Conservation (phyloP, 352 stramenopile genomes). For the Blastocystis sp. region DNA sequence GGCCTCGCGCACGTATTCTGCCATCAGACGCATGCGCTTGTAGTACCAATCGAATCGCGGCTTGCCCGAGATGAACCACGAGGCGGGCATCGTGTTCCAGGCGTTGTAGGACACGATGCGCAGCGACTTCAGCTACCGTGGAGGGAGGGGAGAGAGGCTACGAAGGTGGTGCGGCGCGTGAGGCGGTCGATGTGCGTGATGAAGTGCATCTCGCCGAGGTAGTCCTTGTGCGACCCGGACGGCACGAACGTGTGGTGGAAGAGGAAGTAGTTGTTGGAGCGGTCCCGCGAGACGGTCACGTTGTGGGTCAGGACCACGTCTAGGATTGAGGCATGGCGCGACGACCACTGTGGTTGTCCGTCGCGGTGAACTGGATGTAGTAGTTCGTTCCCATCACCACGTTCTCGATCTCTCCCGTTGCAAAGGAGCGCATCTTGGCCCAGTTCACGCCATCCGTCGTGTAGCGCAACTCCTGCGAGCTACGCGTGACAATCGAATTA, state of each 20-base stretch:
- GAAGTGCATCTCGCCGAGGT: slow-evolving; percentile 53
- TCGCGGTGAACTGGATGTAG: slow-evolving; percentile 56
- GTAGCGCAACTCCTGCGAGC: slow-evolving; percentile 46
- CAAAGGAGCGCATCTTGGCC: neutral
- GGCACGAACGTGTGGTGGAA: slow-evolving; percentile 67
- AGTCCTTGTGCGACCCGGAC: neutral
- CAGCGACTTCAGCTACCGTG: neutral
- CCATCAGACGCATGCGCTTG: slow-evolving; percentile 80
- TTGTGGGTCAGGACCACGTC: slow-evolving; percentile 54
- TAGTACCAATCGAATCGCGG: slow-evolving; percentile 79
- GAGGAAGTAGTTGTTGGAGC: slow-evolving; percentile 40
- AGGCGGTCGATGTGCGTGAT: slow-evolving; percentile 26
- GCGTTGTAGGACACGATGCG: slow-evolving; percentile 84
- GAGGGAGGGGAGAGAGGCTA: neutral
- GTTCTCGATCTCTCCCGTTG: neutral
- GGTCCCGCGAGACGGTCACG: slow-evolving; percentile 60
- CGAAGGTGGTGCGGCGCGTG: neutral
- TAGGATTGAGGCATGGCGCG: neutral
- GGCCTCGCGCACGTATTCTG: slow-evolving; percentile 74
- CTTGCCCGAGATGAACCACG: slow-evolving; percentile 77
- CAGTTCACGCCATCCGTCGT: slow-evolving; percentile 39
- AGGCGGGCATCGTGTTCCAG: slow-evolving; percentile 83
- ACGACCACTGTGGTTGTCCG: slow-evolving; percentile 44
- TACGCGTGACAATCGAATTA: neutral
- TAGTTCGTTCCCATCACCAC: slow-evolving; percentile 68